Evolutionary conservation across 192 early-diverging fungal genomes (phyloP).

Genomic region (Backusella circina): DNA sequence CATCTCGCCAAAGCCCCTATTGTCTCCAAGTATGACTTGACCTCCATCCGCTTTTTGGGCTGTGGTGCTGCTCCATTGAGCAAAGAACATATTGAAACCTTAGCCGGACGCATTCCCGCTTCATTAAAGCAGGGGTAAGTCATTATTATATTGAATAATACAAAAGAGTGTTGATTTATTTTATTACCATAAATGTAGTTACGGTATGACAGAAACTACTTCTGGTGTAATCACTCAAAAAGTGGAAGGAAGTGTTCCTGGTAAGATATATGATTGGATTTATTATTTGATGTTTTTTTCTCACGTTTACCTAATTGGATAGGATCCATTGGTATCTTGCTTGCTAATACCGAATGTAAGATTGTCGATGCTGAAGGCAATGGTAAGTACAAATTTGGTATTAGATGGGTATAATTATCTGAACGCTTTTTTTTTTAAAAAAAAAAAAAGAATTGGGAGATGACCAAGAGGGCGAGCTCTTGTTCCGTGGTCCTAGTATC

Average conservation of each 20-base stretch:
- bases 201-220: conserved; percentile 60
- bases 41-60: conserved; percentile 57
- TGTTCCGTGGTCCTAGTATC: conserved; percentile 43
- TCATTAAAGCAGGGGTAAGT: conserved; percentile 36
- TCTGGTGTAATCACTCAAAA: conserved; percentile 27
- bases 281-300: neutral
- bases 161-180: neutral
- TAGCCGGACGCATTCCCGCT: conserved; percentile 45
- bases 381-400: conserved; percentile 24
- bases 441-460: conserved; percentile 36
- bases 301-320: neutral
- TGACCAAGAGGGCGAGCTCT: conserved; percentile 42
- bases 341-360: conserved; percentile 41
- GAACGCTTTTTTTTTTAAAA: neutral
- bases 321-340: conserved; percentile 46
- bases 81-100: conserved; percentile 58
- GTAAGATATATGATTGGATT: neutral
- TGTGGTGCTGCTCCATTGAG: conserved; percentile 85
- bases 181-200: conserved; percentile 35
- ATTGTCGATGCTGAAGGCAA: conserved; percentile 48
- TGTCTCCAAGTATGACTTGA: conserved; percentile 67
- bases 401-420: neutral
- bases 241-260: neutral
- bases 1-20: conserved; percentile 73
- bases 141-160: neutral